Conservation (phyloP, 139 green algal species). For the Bryopsis sp. region DNA sequence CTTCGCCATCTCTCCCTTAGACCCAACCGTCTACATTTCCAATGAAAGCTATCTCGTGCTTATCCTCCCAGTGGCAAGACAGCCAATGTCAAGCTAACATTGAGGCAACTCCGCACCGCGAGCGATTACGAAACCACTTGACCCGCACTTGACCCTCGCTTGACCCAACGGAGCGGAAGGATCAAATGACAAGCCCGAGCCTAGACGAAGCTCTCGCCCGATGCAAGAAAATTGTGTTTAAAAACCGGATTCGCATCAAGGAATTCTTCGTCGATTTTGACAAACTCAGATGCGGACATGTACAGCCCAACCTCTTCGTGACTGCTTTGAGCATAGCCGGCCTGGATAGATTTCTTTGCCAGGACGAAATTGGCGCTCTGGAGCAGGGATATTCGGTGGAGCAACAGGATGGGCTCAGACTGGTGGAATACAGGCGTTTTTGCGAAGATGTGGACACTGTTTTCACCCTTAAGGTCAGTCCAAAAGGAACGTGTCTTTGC, state of each 20-base stretch:
- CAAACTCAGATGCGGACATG: constrained; percentile 44
- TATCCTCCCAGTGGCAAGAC: too few species aligned
- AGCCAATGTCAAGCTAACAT: too few species aligned
- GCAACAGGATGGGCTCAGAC: constrained; percentile 18
- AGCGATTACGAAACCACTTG: too few species aligned
- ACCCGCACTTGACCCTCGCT: too few species aligned
- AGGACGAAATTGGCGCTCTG: constrained; percentile 41
- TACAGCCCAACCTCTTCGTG: constrained; percentile 56
- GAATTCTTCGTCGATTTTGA: constrained; percentile 67
- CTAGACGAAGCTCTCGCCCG: constrained; percentile 33
- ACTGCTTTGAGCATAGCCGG: constrained; percentile 40
- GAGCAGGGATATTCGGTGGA: constrained; percentile 39
- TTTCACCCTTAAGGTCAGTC: constrained; percentile 37
- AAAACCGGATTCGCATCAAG: constrained; percentile 51
- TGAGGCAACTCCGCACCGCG: too few species aligned
- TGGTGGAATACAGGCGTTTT: constrained; percentile 43
- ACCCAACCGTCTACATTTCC: too few species aligned
- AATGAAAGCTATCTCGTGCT: too few species aligned
- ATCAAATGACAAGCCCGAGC: too few species aligned
- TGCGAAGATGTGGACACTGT: constrained; percentile 52
- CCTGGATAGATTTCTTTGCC: constrained; percentile 41
- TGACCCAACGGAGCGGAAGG: too few species aligned
- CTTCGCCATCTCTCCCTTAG: too few species aligned
- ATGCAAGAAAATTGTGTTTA: constrained; percentile 56
- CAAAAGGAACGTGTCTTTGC: background rate